Evolutionary conservation across 2,329 filamentous ascomycete species (phyloP).

Genomic region (Cercospora beticola): DNA sequence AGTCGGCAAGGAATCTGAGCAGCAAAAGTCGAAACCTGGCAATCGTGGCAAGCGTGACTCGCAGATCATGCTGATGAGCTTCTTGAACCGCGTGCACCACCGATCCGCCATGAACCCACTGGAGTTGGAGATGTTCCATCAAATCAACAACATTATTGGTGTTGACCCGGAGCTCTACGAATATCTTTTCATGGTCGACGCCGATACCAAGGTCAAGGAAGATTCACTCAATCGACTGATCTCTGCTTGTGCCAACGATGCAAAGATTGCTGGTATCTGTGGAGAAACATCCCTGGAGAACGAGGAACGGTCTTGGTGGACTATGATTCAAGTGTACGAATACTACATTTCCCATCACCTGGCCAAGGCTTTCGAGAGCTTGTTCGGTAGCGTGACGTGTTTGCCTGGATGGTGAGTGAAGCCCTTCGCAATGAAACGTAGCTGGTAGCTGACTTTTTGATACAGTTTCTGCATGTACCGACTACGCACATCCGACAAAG

Average conservation of each 20-base stretch:
- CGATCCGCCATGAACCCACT: constrained; percentile 91
- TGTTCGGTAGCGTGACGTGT: constrained; percentile 98
- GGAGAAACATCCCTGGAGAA: constrained; percentile 96
- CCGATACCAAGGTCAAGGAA: constrained; percentile 89
- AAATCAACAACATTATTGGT: constrained; percentile 98
- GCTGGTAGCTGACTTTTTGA: not conserved
- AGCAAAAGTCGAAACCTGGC: constrained; percentile 84
- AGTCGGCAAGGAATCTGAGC: constrained; percentile 94
- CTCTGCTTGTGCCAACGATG: constrained; percentile 86
- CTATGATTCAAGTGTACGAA: constrained; percentile 99
- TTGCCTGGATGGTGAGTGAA: constrained; percentile 90
- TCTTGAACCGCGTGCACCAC: constrained; percentile 96
- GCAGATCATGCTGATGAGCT: constrained; percentile 92
- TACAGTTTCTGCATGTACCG: constrained; percentile 98
- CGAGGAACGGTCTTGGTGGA: constrained; percentile 94
- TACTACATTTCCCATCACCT: constrained; percentile 99
- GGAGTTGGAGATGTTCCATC: constrained; percentile 97
- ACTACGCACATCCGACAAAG: constrained; percentile 87
- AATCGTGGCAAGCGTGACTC: constrained; percentile 99
- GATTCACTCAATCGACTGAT: constrained; percentile 92
- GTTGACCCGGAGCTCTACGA: constrained; percentile 97
- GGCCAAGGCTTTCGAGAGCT: constrained; percentile 93
- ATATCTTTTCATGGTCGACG: constrained; percentile 95
- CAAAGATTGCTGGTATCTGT: constrained; percentile 95
- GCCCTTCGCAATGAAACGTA: not conserved